Evolutionary conservation across 1,284 basidiomycete species (phyloP).

Genomic region (Cryptococcus sp.): DNA sequence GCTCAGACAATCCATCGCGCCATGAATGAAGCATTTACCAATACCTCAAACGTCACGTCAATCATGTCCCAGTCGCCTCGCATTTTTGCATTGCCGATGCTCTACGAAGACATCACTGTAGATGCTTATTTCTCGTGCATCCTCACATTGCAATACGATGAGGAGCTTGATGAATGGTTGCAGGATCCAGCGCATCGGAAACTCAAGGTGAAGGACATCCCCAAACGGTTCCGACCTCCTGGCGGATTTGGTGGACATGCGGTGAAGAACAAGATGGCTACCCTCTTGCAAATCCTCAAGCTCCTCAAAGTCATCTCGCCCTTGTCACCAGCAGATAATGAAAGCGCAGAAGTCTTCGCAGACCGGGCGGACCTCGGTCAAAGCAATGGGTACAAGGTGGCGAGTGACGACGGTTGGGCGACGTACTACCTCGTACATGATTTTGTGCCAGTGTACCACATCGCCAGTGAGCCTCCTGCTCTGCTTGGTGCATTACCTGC

Average conservation of each 20-base stretch:
- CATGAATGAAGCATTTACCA: slow-evolving; percentile 26
- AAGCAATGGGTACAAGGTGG: slow-evolving; percentile 10
- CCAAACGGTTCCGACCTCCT: slow-evolving; percentile 13
- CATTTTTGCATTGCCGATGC: slow-evolving; percentile 37
- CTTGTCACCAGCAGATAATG: slow-evolving; percentile 14
- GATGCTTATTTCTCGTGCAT: slow-evolving; percentile 34
- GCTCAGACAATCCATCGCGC: slow-evolving; percentile 33
- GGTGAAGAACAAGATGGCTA: slow-evolving; percentile 26
- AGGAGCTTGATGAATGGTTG: slow-evolving; percentile 37
- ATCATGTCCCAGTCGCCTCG: slow-evolving; percentile 28
- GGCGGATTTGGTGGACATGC: slow-evolving; percentile 24
- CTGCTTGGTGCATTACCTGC: slow-evolving; percentile 35
- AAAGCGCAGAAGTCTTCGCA: slow-evolving; percentile 11
- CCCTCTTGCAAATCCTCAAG: slow-evolving; percentile 27
- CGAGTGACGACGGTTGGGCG: slow-evolving; percentile 4
- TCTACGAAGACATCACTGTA: slow-evolving; percentile 41
- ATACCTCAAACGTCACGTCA: slow-evolving; percentile 12
- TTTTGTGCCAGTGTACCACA: slow-evolving; percentile 41
- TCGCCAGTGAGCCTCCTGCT: slow-evolving; percentile 23
- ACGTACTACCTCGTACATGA: slow-evolving; percentile 41
- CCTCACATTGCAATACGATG: slow-evolving; percentile 26
- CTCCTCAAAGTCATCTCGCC: slow-evolving; percentile 38
- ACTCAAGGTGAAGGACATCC: slow-evolving; percentile 28
- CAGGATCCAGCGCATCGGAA: slow-evolving; percentile 26
- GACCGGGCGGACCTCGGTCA: slow-evolving; percentile 2